Base-by-base conservation (phyloP, 129 eudicot genomes). In the Flaveria trinervia region DNA sequence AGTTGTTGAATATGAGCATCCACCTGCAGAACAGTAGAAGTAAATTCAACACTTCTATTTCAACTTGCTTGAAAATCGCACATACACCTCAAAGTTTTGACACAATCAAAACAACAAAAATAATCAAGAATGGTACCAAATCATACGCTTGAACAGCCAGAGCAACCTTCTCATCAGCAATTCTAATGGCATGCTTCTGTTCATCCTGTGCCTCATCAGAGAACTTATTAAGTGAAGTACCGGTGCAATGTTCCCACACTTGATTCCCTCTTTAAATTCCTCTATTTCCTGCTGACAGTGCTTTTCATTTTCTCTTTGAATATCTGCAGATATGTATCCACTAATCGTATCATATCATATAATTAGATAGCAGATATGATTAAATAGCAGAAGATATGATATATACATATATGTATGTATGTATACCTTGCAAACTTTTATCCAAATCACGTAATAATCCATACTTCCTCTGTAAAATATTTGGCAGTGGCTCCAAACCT, bases 1-100 rank as follows among this genome's bases (percentile, higher is more conserved):
- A 93, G 96, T 80, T 93, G 98, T 59, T 93, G 98, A 67, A 93
- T 81, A 79, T 93, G 98, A 74, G 92, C 77, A 85, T 93, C 98
- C 64, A 93, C 98, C 98, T 93, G 83, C 5, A 49, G 16, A 49
- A 11, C 52, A 48, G 22, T 30, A 50, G 3, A 7, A 46, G 50
- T 25, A 45, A 72, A 52, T 49, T 70, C 33, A 68, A 54, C 55
- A 39, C 50, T 52, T 56, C 8, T 11, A 45, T 45, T 45, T 45
- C 50, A 45, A 54, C 25, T 68, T 15, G 13, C 55, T 50, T 14
- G n/a, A 17, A 17, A 36, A 65, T 26, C 60, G 51, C 66, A 22
- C 67, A 66, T 20, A 51, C 25, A 39, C 68, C 15, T 23, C 45
- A 41, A 68, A 54, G 22, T 20, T 9, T 44, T 22, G 69, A 57